Conservation (phyloP, 2,329 filamentous ascomycete genomes). For the Aureobasidium sp. region DNA sequence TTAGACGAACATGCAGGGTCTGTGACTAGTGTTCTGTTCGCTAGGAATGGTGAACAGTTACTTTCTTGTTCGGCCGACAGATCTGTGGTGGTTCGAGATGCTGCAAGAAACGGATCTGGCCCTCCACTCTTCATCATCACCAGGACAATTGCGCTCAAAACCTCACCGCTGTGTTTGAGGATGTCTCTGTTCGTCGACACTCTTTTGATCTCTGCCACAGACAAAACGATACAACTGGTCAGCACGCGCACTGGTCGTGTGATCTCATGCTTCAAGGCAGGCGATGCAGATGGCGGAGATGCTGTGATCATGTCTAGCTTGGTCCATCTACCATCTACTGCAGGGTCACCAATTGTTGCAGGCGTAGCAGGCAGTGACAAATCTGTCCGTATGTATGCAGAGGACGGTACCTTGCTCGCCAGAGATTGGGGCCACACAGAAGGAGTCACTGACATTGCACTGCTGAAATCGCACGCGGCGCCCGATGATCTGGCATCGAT, state of each 20-base stretch:
- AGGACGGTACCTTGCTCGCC: slow-evolving; percentile 80
- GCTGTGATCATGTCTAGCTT: slow-evolving; percentile 86
- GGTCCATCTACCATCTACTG: slow-evolving; percentile 62
- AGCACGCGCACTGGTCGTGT: slow-evolving; percentile 68
- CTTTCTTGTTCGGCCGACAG: slow-evolving; percentile 92
- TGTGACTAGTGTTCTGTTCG: slow-evolving; percentile 81
- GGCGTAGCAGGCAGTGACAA: slow-evolving; percentile 97
- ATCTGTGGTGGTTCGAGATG: slow-evolving; percentile 84
- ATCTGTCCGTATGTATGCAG: slow-evolving; percentile 91
- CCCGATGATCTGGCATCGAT: slow-evolving; percentile 45
- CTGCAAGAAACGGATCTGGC: slow-evolving; percentile 70
- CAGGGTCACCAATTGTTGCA: slow-evolving; percentile 74
- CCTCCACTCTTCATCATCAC: slow-evolving; percentile 76
- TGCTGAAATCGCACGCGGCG: slow-evolving; percentile 43
- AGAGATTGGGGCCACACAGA: slow-evolving; percentile 97
- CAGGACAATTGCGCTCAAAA: slow-evolving; percentile 83
- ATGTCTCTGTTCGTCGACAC: slow-evolving; percentile 67
- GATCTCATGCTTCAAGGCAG: slow-evolving; percentile 80
- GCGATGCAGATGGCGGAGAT: slow-evolving; percentile 82
- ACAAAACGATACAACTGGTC: slow-evolving; percentile 66
- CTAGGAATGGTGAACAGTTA: slow-evolving; percentile 70
- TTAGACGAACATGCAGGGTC: slow-evolving; percentile 91
- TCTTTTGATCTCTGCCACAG: slow-evolving; percentile 67
- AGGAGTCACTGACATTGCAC: slow-evolving; percentile 85
- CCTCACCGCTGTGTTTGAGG: slow-evolving; percentile 87